A percentile compares a stretch with the other conserved stretches of the same genome.
Evolutionary conservation across 1,284 basidiomycete species (phyloP).

Genomic region (Phenoliferia sp.): DNA sequence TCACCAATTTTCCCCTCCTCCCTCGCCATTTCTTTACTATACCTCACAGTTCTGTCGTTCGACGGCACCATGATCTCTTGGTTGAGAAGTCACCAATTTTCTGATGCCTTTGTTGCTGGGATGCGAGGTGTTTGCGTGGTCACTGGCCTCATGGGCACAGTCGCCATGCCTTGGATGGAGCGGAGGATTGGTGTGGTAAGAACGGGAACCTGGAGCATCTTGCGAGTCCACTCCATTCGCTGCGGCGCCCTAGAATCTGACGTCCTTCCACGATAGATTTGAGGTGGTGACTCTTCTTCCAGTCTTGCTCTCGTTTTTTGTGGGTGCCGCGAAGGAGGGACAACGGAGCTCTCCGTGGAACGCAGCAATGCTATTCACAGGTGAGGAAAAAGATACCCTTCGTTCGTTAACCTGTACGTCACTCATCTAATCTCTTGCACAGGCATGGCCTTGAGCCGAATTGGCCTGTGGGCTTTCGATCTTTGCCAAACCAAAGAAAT

Average conservation of each 20-base stretch:
- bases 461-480: slow-evolving; percentile 50
- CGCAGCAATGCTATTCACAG: slow-evolving; percentile 30
- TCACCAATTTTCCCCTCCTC: slow-evolving; percentile 50
- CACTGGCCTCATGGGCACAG: slow-evolving; percentile 47
- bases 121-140: slow-evolving; percentile 49
- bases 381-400: background rate
- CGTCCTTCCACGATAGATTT: slow-evolving; percentile 30
- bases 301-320: slow-evolving; percentile 30
- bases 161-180: slow-evolving; percentile 47
- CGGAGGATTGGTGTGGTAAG: slow-evolving; percentile 45
- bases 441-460: slow-evolving; percentile 39
- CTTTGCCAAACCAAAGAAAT: slow-evolving; percentile 45
- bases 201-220: slow-evolving; percentile 48
- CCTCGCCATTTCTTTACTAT: slow-evolving; percentile 51
- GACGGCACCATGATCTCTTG: slow-evolving; percentile 44
- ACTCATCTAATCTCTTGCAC: slow-evolving; percentile 7
- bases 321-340: slow-evolving; percentile 10
- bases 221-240: slow-evolving; percentile 25
- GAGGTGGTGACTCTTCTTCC: slow-evolving; percentile 43
- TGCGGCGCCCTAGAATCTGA: background rate
- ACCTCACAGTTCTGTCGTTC: slow-evolving; percentile 51
- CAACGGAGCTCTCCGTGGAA: slow-evolving; percentile 12
- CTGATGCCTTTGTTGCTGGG: slow-evolving; percentile 46
- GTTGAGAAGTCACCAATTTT: slow-evolving; percentile 47
- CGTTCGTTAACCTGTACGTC: background rate